Conservation (phyloP, 345 rosid species). For the Syzygium jambos region DNA sequence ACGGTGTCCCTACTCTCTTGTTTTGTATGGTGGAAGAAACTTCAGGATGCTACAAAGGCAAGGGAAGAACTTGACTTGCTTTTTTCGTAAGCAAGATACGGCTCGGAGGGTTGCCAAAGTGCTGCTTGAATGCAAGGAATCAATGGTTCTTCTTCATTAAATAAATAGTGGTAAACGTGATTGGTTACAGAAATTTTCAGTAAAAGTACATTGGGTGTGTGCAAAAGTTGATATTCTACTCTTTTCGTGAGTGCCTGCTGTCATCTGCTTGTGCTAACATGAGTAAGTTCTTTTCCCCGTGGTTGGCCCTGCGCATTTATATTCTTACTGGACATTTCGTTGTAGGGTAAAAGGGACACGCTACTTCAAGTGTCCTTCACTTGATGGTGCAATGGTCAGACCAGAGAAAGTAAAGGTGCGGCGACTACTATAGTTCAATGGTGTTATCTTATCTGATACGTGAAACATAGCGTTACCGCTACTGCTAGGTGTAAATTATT, state of each 20-base stretch:
- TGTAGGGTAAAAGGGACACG: constrained; percentile 71
- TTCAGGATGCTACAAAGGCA: constrained; percentile 82
- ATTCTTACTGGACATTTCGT: not conserved
- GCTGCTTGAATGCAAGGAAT: constrained; percentile 95
- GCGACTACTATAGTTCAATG: not conserved
- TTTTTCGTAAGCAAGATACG: constrained; percentile 73
- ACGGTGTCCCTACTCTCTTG: constrained; percentile 95
- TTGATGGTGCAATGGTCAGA: constrained; percentile 73
- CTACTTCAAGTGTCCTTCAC: constrained; percentile 58
- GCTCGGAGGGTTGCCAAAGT: constrained; percentile 80
- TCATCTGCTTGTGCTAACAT: not conserved
- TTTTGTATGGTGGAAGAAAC: constrained; percentile 94
- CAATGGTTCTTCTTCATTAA: not conserved
- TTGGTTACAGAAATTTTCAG: not conserved
- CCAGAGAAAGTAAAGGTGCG: constrained; percentile 88
- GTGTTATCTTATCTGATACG: not conserved
- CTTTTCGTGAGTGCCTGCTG: not conserved
- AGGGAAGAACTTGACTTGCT: constrained; percentile 91
- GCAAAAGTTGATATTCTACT: not conserved
- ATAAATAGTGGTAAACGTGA: not conserved
- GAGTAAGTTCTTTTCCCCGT: not conserved
- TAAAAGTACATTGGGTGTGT: not conserved
- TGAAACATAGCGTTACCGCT: not conserved
- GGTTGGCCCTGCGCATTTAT: not conserved
- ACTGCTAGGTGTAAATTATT: not conserved